A percentile compares a stretch with the other conserved stretches of the same genome.
These are phyloP conservation scores for Calonectria henricotiae DNA, from an alignment of 2,329 filamentous ascomycete species.

Conservation along the genomic window DNA sequence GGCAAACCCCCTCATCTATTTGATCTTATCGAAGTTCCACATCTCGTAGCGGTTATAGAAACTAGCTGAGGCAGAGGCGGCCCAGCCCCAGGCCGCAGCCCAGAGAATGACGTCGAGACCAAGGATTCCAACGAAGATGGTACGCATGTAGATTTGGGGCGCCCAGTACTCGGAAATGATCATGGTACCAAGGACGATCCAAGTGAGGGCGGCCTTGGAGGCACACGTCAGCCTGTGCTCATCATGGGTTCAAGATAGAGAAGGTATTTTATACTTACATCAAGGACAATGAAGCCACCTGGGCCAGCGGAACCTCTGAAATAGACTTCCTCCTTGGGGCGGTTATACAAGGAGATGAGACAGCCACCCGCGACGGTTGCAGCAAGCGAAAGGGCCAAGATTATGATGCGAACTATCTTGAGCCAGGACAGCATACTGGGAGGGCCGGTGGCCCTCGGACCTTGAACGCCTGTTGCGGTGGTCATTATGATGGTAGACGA, in stretches of 20 bases:
- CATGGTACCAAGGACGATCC: conserved; percentile 60
- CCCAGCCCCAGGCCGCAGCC: conserved; percentile 60
- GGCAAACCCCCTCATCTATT: conserved; percentile 46
- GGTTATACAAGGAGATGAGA: conserved; percentile 57
- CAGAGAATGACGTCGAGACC: conserved; percentile 62
- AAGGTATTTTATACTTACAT: conserved; percentile 57
- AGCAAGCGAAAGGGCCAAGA: conserved; percentile 60
- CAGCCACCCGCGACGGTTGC: conserved; percentile 62
- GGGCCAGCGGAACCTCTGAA: conserved; percentile 55
- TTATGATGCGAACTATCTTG: conserved; percentile 58
- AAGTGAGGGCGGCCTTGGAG: conserved; percentile 60
- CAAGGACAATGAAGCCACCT: conserved; percentile 65
- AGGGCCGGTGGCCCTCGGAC: conserved; percentile 59
- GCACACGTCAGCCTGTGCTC: conserved; percentile 26
- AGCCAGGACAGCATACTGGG: conserved; percentile 59
- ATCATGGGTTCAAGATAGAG: background rate
- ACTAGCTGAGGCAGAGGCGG: conserved; percentile 56
- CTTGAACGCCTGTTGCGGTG: conserved; percentile 40
- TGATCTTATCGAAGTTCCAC: conserved; percentile 41
- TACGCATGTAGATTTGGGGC: conserved; percentile 56
- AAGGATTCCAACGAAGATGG: conserved; percentile 58
- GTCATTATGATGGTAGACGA: conserved; percentile 32
- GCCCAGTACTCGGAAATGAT: conserved; percentile 58
- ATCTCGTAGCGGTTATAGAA: conserved; percentile 48
- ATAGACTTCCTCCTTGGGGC: conserved; percentile 36